Evolutionary conservation across 2,329 filamentous ascomycete species (phyloP), one percentile per base, ranked within the genome.

Genomic region (Cladosporium sp.): DNA sequence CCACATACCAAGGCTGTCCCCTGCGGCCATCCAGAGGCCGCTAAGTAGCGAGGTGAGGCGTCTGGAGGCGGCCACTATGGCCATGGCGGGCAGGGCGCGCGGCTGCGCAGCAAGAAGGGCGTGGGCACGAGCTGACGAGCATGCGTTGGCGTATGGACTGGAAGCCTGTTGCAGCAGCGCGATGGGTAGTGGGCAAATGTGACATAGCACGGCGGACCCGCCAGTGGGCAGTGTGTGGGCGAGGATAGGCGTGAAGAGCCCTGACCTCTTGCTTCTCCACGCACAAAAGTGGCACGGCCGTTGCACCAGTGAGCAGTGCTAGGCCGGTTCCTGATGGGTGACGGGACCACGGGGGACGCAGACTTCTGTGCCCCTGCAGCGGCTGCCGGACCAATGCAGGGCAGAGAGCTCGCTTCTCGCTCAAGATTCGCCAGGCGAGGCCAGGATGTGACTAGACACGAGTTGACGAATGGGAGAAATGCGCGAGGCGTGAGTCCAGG

Each of bases 251-350:
- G 27, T 48, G 36, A 48, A 39, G 45, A 40, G 43, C 43, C 33
- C 15, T 48, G 43, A 22, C 35, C 43, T 48, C 25, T 39, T 15
- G 25, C 33, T 30, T 16, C 45, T 40, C 36, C 45, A 48, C 38
- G 27, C 18, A 33, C 45, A 35, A 40, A 22, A 32, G 45, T 48
- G 38, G 45, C 45, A 48, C 45, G 18, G 19, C 36, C 45, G 45
- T 40, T 48, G 45, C 38, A 48, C 45, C 45, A 48, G 36, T 48
- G 36, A 40, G 36, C 30, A 32, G 16, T 13, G 36, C 45, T 48
- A 48, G 20, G 45, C 45, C 45, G 45, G 45, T 48, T 48, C 45
- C 45, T 48, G 36, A 20, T 25, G 16, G 30, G 16, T 40, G 36
- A 40, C 38, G 45, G 36, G n/a, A n/a, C n/a, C n/a, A n/a, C n/a